Conservation (phyloP, 805 yeast genomes). For the Suhomyces faveliae region DNA sequence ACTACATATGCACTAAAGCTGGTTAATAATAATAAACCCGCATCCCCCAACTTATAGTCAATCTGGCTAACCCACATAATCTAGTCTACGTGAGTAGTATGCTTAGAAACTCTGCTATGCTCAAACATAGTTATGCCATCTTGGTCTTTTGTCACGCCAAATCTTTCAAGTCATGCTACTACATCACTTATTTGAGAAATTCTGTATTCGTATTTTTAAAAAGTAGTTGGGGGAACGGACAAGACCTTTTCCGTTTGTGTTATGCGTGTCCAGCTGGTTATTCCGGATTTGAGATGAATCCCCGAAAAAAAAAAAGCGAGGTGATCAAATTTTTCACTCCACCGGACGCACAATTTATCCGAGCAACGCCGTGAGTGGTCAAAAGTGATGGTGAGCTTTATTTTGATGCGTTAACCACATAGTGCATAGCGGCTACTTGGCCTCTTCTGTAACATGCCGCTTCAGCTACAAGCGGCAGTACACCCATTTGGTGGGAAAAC, state of each 20-base stretch:
- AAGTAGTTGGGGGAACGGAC: background rate
- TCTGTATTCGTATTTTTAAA: background rate
- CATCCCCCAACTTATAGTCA: too few relatives aligned
- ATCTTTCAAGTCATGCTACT: background rate
- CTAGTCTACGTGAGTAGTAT: background rate
- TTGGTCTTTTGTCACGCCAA: background rate
- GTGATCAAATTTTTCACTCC: background rate
- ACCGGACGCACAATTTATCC: background rate
- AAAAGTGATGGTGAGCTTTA: too few relatives aligned
- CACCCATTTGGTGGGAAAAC: background rate
- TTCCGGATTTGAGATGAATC: background rate
- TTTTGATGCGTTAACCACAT: too few relatives aligned
- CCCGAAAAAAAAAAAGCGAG: background rate
- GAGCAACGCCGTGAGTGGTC: background rate
- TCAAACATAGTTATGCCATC: background rate
- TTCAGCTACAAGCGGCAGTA: background rate
- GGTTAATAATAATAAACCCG: background rate
- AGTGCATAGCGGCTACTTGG: background rate
- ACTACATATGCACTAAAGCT: background rate
- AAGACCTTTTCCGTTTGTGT: background rate
- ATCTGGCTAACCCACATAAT: background rate
- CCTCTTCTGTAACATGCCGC: background rate
- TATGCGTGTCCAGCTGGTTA: background rate
- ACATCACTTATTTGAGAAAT: background rate
- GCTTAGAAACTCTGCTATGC: background rate